These are phyloP conservation scores for Chaetothyriales sp. DNA, from an alignment of 2,329 filamentous ascomycete species.

Conservation along the genomic window DNA sequence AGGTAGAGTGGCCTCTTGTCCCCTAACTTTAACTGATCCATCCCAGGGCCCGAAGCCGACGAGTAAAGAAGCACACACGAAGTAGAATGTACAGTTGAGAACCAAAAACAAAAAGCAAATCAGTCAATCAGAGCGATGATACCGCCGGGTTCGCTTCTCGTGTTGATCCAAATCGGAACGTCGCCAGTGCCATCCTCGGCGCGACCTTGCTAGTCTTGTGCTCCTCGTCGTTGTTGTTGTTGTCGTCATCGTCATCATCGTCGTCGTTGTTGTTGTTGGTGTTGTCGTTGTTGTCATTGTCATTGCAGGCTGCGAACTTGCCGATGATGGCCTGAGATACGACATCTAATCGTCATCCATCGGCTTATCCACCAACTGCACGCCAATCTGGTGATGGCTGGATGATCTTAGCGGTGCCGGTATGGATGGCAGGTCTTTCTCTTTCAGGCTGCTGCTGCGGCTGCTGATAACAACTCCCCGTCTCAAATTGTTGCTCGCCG, in stretches of 20 bases:
- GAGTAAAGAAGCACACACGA: too few species aligned
- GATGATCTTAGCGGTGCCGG: background rate
- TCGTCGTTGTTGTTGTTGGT: background rate
- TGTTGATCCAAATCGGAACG: background rate
- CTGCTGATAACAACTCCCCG: slow-evolving; percentile 19
- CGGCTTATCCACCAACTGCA: slow-evolving; percentile 59
- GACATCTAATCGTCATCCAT: slow-evolving; percentile 48
- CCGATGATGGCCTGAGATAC: background rate
- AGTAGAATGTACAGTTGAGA: too few species aligned
- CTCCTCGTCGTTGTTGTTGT: background rate
- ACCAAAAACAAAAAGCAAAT: background rate
- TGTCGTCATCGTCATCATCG: too few species aligned
- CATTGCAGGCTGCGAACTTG: background rate
- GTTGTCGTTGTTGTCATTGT: background rate
- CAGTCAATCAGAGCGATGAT: background rate
- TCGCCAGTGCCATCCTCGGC: background rate
- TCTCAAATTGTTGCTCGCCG: slow-evolving; percentile 28
- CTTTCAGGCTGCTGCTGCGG: slow-evolving; percentile 24
- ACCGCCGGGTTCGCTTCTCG: too few species aligned
- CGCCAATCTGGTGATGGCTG: slow-evolving; percentile 4
- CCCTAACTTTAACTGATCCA: too few species aligned
- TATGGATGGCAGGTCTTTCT: slow-evolving; percentile 17
- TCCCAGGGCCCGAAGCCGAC: too few species aligned
- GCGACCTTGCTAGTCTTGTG: background rate
- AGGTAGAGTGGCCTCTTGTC: too few species aligned